Evolutionary conservation across 1,284 basidiomycete genomes (phyloP), one percentile per base, ranked within the genome.

Genomic region (Amylostereum areolatum): DNA sequence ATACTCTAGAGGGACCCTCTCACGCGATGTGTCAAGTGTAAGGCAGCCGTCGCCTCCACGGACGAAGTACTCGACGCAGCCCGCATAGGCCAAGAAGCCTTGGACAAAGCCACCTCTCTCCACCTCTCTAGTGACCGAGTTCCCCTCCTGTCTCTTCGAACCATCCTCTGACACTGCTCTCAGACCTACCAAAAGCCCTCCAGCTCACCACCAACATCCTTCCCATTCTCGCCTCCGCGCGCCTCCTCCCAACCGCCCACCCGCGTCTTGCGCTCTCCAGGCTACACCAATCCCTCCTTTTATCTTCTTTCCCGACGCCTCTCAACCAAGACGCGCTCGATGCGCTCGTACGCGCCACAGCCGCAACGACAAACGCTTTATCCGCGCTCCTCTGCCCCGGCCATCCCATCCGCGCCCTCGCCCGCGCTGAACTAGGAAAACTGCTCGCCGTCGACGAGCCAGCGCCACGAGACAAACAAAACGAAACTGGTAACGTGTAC

Each of bases 351-450:
- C 70, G 75, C n/a, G 73, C 73, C 4, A 76, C 84, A 0, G 74
- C 75, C 7, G 74, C 73, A 44, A 72, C 80, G 3, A 72, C 73
- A n/a, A 70, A 75, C 1, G 92, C 84, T 0, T 66, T 85, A 12
- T 65, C 66, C 11, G 63, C 62, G 2, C 62, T 90, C 3, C 77
- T 91, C 27, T 64, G 73, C 0, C 64, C 72, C 11, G 88, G 88
- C 3, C 93, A 97, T 64, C 93, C 94, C 0, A 77, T 86, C 0
- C 75, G 89, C 4, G 91, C 80, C 0, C 67, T 97, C 34, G 81
- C 87, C 4, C 69, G 88, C 5, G 83, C 86, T 2, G 91, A 94
- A 61, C 71, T 92, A 12, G 92, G 89, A 0, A 93, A 92, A 64
- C 68, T 94, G 3, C 72, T 93, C 5, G 77, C 81, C 0, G 84